Evolutionary conservation across 73 alveolate genomes (phyloP).

Genomic region (Paramecium bursaria): DNA sequence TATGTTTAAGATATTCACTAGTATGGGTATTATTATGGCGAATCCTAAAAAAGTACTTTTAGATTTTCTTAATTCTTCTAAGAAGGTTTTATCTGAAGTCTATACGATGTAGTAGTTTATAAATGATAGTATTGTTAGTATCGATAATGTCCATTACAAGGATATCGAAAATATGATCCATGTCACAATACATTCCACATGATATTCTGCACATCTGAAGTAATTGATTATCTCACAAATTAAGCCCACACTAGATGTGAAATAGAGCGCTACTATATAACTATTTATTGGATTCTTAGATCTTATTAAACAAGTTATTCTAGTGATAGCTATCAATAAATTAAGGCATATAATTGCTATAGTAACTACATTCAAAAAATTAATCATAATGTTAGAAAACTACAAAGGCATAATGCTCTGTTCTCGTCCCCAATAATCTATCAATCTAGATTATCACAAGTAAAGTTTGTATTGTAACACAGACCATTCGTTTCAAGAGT

Average conservation of each 20-base stretch:
- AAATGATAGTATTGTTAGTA: background rate
- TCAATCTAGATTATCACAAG: constrained; percentile 61
- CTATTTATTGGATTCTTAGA: too few relatives aligned
- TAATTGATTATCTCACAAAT: constrained; percentile 13
- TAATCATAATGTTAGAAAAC: constrained; percentile 46
- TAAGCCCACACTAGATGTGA: too few relatives aligned
- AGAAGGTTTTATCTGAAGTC: background rate
- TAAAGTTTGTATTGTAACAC: background rate
- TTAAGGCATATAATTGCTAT: too few relatives aligned
- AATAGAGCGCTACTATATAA: too few relatives aligned
- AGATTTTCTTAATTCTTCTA: constrained; percentile 25
- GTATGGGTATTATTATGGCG: background rate
- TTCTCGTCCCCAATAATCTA: constrained; percentile 26
- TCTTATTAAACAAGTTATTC: too few relatives aligned
- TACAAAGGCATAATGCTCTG: constrained; percentile 58
- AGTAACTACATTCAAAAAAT: too few relatives aligned
- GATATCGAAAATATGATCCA: constrained; percentile 22
- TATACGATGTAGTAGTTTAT: background rate
- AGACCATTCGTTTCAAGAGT: constrained; percentile 64
- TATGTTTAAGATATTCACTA: background rate
- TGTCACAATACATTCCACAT: background rate
- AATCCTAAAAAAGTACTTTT: background rate
- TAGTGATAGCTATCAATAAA: too few relatives aligned
- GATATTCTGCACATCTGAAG: background rate
- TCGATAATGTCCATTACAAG: constrained; percentile 7